phyloP scores from a whole-genome alignment of 129 eudicot species.

The Centaurea solstitialis region DNA sequence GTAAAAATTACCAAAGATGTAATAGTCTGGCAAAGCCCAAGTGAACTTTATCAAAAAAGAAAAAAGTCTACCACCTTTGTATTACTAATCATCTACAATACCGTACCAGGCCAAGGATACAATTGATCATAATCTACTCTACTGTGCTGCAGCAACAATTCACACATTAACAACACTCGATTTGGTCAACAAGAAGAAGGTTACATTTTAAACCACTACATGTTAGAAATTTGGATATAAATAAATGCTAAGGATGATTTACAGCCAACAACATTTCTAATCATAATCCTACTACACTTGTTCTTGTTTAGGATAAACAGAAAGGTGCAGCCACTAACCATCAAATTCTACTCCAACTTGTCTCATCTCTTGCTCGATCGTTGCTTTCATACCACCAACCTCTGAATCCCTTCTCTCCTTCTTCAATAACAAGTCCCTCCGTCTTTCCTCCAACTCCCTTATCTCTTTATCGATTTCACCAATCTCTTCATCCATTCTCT shows the following conservation, averaged over 20 bases:
- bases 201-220: not conserved
- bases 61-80: too few relatives aligned
- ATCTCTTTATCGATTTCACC: conserved; percentile 47
- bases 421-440: conserved; percentile 10
- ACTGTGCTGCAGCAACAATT: too few relatives aligned
- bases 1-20: too few relatives aligned
- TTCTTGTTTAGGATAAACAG: not conserved
- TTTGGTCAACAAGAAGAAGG: not conserved
- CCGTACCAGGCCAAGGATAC: too few relatives aligned
- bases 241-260: not conserved
- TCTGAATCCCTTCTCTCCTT: conserved; percentile 39
- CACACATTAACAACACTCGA: not conserved
- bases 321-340: conserved; percentile 44
- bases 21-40: too few relatives aligned
- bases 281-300: not conserved
- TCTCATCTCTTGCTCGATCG: conserved; percentile 22
- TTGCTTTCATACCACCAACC: conserved; percentile 36
- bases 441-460: conserved; percentile 46
- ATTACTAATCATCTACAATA: too few relatives aligned
- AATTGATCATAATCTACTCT: not conserved
- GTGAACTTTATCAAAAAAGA: too few relatives aligned
- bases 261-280: not conserved
- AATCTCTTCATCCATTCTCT: conserved; percentile 38
- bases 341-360: conserved; percentile 39
- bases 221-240: not conserved